phyloP scores from a whole-genome alignment of 441 rosid species.

The Lepidium campestre region DNA sequence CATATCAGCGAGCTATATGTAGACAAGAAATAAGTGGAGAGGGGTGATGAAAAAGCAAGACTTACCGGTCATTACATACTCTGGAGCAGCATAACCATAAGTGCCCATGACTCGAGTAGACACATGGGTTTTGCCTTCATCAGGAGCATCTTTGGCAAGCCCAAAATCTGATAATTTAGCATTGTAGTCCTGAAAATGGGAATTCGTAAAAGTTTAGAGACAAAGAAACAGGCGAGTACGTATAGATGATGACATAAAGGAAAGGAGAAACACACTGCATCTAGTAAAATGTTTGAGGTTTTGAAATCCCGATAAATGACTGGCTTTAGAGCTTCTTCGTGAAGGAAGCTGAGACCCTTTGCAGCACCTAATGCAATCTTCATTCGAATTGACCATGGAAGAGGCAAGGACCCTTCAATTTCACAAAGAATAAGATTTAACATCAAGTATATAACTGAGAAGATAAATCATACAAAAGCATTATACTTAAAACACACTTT shows the following conservation, averaged over 20 bases:
- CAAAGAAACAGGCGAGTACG: background rate
- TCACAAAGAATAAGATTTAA: background rate
- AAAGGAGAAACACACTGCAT: slow-evolving; percentile 41
- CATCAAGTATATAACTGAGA: background rate
- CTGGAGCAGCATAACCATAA: slow-evolving; percentile 73
- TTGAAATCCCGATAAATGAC: slow-evolving; percentile 68
- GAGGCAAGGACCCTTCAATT: slow-evolving; percentile 65
- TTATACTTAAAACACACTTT: background rate
- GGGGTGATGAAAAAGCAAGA: background rate
- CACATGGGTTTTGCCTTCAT: slow-evolving; percentile 68
- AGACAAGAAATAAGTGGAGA: background rate
- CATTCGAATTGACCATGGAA: slow-evolving; percentile 69
- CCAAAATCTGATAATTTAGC: slow-evolving; percentile 74
- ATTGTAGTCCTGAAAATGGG: slow-evolving; percentile 50
- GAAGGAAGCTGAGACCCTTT: slow-evolving; percentile 66
- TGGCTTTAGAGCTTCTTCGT: slow-evolving; percentile 61
- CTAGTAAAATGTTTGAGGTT: slow-evolving; percentile 61
- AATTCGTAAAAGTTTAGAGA: background rate
- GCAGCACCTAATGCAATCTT: slow-evolving; percentile 66
- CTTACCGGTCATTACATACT: slow-evolving; percentile 75
- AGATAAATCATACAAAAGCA: background rate
- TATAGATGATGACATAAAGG: background rate
- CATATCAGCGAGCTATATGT: background rate
- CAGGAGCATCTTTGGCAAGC: slow-evolving; percentile 72
- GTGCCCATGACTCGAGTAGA: slow-evolving; percentile 79